A percentile compares a stretch with the other conserved stretches of the same genome.
phyloP scores from a whole-genome alignment of 1,139 yeast genomes.

The Saccharomyces hybrid region DNA sequence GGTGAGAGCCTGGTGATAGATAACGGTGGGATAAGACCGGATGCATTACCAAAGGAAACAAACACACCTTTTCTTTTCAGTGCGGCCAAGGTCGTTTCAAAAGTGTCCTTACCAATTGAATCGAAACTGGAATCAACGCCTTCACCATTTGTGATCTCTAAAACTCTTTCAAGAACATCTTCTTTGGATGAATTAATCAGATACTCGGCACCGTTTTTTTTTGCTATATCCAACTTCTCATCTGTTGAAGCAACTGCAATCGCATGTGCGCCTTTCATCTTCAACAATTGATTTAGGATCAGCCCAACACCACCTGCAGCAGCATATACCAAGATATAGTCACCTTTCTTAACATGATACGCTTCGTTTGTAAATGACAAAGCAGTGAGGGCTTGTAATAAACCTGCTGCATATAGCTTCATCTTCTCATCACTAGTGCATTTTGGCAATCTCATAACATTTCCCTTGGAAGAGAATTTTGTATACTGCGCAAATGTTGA shows the following conservation, averaged over 20 bases:
- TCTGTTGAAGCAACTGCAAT: constrained; percentile 78
- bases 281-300: constrained; percentile 55
- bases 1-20: constrained; percentile 42
- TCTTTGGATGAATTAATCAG: constrained; percentile 53
- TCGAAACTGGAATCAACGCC: constrained; percentile 75
- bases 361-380: constrained; percentile 60
- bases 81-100: constrained; percentile 53
- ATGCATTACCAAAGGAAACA: constrained; percentile 75
- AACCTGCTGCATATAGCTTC: constrained; percentile 50
- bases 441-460: constrained; percentile 44
- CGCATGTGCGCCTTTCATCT: constrained; percentile 60
- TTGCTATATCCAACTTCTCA: constrained; percentile 55
- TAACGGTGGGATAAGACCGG: constrained; percentile 75
- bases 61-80: constrained; percentile 66
- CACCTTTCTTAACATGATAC: constrained; percentile 58
- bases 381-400: constrained; percentile 75
- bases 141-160: constrained; percentile 57
- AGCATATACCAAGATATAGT: constrained; percentile 70
- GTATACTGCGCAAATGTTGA: constrained; percentile 66
- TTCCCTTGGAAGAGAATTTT: constrained; percentile 36
- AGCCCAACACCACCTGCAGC: constrained; percentile 94
- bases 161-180: constrained; percentile 45
- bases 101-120: constrained; percentile 76
- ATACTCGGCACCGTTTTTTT: constrained; percentile 66
- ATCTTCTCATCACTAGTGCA: constrained; percentile 41